Conservation (phyloP, 1,139 yeast genomes). For the Saccharomycopsis hybrid region DNA sequence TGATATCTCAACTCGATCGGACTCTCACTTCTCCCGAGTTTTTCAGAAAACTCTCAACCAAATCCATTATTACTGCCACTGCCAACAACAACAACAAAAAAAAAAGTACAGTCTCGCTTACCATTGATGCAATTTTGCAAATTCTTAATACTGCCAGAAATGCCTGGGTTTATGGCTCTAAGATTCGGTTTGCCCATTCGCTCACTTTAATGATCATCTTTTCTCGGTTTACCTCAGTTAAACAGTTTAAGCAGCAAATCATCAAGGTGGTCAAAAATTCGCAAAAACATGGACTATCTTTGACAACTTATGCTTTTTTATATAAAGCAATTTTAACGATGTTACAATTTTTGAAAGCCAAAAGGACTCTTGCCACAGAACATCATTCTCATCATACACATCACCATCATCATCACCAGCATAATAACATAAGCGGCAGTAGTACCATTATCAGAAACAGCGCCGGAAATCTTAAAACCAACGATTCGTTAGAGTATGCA, state of each 20-base stretch:
- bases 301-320: constrained; percentile 11
- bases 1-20: too few relatives aligned
- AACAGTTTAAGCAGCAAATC: constrained; percentile 5
- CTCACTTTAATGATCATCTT: constrained; percentile 11
- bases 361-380: too few relatives aligned
- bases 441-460: not conserved
- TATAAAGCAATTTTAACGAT: constrained; percentile 9
- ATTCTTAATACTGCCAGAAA: constrained; percentile 6
- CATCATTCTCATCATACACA: too few relatives aligned
- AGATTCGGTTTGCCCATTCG: constrained; percentile 18
- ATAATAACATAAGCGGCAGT: not conserved
- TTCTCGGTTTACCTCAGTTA: not conserved
- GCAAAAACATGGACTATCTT: constrained; percentile 17
- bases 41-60: too few relatives aligned
- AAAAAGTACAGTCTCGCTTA: too few relatives aligned
- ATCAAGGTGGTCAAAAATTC: constrained; percentile 5
- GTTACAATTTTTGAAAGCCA: not conserved
- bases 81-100: too few relatives aligned
- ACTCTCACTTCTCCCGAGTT: too few relatives aligned
- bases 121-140: not conserved
- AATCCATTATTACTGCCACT: too few relatives aligned
- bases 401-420: not conserved
- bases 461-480: too few relatives aligned
- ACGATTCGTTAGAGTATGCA: too few relatives aligned
- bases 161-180: constrained; percentile 17